phyloP scores from a whole-genome alignment of 257 asterid genomes.

The Solanum okadae region DNA sequence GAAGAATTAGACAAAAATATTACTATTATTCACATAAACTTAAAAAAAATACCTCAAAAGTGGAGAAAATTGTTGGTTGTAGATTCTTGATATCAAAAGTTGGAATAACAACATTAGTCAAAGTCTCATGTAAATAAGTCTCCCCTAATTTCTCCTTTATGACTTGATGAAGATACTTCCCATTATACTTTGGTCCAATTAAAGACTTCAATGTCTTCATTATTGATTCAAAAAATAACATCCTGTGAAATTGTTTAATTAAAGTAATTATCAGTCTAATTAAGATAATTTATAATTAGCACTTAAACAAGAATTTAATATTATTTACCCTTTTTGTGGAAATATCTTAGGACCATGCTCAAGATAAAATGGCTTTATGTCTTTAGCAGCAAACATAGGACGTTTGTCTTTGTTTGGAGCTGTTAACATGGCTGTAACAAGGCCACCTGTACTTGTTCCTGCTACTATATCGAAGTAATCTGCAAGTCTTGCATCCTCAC shows the following conservation, averaged over 20 bases:
- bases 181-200: conserved; percentile 29
- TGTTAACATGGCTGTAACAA: conserved; percentile 46
- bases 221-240: not conserved
- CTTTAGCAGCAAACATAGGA: conserved; percentile 46
- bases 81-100: conserved; percentile 18
- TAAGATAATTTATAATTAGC: not conserved
- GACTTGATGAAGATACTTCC: conserved; percentile 15
- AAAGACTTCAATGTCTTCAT: not conserved
- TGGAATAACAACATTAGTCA: conserved; percentile 21
- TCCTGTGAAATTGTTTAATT: not conserved
- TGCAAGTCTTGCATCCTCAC: conserved; percentile 45
- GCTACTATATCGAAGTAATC: conserved; percentile 58
- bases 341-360: conserved; percentile 36
- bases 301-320: not conserved
- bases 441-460: conserved; percentile 69
- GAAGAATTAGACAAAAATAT: not conserved
- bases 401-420: conserved; percentile 44
- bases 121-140: conserved; percentile 1
- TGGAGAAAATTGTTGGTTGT: conserved; percentile 18
- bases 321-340: conserved; percentile 3
- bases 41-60: conserved; percentile 3
- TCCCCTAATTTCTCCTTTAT: conserved; percentile 10
- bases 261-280: not conserved
- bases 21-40: not conserved
- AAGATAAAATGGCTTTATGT: conserved; percentile 35